A percentile compares a stretch with the other conserved stretches of the same genome.
phyloP scores from a whole-genome alignment of 306 rosid genomes.

The Pterocarpus santalinus region DNA sequence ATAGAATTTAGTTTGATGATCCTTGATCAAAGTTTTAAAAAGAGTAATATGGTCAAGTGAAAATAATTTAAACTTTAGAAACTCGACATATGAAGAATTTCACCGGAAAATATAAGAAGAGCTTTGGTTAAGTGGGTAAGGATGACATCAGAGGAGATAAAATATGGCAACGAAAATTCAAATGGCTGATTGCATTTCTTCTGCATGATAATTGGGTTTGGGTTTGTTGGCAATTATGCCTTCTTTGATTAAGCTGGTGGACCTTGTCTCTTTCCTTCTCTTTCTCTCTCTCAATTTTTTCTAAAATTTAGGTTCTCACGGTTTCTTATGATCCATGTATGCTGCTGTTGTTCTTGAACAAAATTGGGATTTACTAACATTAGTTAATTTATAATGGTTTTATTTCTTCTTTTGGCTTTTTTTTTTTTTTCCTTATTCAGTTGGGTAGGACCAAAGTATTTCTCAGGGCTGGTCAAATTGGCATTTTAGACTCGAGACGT shows the following conservation, averaged over 20 bases:
- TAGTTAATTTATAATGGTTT: constrained; percentile 25
- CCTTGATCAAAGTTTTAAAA: too few relatives aligned
- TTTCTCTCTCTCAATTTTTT: neutral
- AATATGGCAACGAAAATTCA: neutral
- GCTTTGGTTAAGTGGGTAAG: neutral
- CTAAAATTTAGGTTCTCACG: neutral
- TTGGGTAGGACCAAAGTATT: constrained; percentile 94
- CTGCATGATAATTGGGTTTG: neutral
- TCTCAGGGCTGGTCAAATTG: constrained; percentile 98
- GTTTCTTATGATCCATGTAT: neutral
- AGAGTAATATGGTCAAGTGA: too few relatives aligned
- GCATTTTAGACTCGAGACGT: constrained; percentile 83
- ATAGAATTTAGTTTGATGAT: too few relatives aligned
- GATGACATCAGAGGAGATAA: neutral
- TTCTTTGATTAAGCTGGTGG: neutral
- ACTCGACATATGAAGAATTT: too few relatives aligned
- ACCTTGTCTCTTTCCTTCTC: neutral
- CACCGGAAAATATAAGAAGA: too few relatives aligned
- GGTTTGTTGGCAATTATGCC: neutral
- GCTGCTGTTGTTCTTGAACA: constrained; percentile 38
- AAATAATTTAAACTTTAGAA: too few relatives aligned
- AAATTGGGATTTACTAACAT: constrained; percentile 12
- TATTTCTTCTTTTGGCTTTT: constrained; percentile 30
- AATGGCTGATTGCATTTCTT: neutral
- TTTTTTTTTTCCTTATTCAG: constrained; percentile 53